Evolutionary conservation across 148 eudicot genomes (phyloP), one percentile per base, ranked within the genome.

Genomic region (Suaeda aralocaspica): DNA sequence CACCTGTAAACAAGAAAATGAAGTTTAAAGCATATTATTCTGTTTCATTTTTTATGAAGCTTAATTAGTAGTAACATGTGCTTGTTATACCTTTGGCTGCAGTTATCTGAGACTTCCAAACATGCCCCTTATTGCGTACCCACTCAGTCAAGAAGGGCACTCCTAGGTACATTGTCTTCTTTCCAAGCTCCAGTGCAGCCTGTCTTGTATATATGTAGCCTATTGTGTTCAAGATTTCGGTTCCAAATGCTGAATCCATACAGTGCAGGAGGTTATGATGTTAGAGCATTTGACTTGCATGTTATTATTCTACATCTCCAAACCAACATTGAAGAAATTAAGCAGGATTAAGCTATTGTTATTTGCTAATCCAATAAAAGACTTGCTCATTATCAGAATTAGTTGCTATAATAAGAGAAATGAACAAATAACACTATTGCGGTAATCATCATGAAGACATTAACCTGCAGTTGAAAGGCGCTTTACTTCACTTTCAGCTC

Each of bases 151-250:
- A 31, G 31, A 94, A 94, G 53, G 98, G 97, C 53, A 94, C 86
- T 3, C 98, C 96, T 22, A 94, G 84, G 74, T 89, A 94, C 63
- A 84, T 71, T 29, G 96, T 87, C 77, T 94, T 94, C 78, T 94
- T 94, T 44, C 98, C 98, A 16, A 94, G 97, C 82, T 94, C 92
- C 59, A 78, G 87, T 62, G 98, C 98, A 9, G 98, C 96, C 64
- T 91, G 97, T 74, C 98, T 89, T 71, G 90, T 72, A 76, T 94
- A 94, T 74, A 91, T 79, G 75, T 94, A 94, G 52, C 98, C 98
- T 68, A 94, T 89, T 3, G 97, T 94, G 68, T 86, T 79, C 64
- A 94, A 73, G 7, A 87, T 82, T 70, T 91, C 92, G 4, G 72
- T 82, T 63, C 96, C 98, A 74, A 91, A 94, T 67, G 88, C 97